Evolutionary conservation across 768 basidiomycete genomes (phyloP).

Genomic region (Tricholoma matsutake): DNA sequence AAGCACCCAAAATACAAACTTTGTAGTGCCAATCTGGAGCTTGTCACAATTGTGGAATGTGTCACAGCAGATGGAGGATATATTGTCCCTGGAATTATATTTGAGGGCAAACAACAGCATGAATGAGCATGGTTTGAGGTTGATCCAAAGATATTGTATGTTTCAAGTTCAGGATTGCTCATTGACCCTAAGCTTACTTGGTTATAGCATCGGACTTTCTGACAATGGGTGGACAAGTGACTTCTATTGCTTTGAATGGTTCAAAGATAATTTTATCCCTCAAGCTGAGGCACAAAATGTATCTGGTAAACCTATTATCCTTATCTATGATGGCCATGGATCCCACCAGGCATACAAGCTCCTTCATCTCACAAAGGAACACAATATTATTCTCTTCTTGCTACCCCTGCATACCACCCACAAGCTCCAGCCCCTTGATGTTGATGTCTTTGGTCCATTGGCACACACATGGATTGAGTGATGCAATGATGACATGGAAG

Average conservation of each 20-base stretch:
- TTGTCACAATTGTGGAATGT: slow-evolving; percentile 40
- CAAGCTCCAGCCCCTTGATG: no score
- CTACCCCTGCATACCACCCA: no score
- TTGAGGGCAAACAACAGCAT: slow-evolving; percentile 23
- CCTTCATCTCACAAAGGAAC: slow-evolving; percentile 21
- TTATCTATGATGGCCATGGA: no score
- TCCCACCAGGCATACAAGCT: slow-evolving; percentile 34
- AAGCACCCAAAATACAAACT: slow-evolving; percentile 18
- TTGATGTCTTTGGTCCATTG: slow-evolving; percentile 35
- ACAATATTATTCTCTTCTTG: slow-evolving; percentile 32
- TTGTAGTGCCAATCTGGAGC: slow-evolving; percentile 34
- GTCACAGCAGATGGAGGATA: slow-evolving; percentile 34
- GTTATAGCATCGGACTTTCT: slow-evolving; percentile 28
- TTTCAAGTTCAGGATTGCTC: slow-evolving; percentile 9
- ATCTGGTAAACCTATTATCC: slow-evolving; percentile 29
- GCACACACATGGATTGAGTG: slow-evolving; percentile 23
- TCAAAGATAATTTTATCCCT: slow-evolving; percentile 37
- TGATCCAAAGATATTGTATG: slow-evolving; percentile 17
- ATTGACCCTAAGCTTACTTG: background rate
- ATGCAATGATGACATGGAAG: background rate
- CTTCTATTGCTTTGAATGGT: slow-evolving; percentile 33
- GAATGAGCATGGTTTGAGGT: slow-evolving; percentile 24
- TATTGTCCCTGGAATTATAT: slow-evolving; percentile 33
- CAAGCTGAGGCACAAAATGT: slow-evolving; percentile 25
- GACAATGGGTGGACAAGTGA: slow-evolving; percentile 43